Conservation (phyloP, 306 rosid species). For the Pyrus communis region DNA sequence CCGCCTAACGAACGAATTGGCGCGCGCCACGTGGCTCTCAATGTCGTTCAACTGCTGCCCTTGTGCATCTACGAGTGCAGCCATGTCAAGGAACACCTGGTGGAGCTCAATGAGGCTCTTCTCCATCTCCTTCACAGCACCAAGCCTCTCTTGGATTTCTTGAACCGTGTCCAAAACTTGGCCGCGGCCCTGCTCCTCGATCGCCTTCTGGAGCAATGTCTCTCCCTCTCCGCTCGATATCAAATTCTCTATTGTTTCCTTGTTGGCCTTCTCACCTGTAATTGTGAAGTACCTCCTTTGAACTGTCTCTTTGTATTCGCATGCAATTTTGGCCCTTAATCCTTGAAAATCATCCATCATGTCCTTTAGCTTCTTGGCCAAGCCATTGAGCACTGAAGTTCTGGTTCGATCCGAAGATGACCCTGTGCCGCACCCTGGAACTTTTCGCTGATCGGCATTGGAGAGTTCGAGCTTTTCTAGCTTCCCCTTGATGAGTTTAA, state of each 20-base stretch:
- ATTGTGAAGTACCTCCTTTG: constrained; percentile 85
- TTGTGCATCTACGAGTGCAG: constrained; percentile 80
- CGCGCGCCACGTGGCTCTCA: constrained; percentile 77
- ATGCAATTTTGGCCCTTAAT: constrained; percentile 49
- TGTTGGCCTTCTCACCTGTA: constrained; percentile 68
- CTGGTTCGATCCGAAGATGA: constrained; percentile 83
- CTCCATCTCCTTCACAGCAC: constrained; percentile 89
- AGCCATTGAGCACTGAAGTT: constrained; percentile 68
- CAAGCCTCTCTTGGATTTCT: constrained; percentile 88
- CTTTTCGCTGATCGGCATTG: constrained; percentile 39
- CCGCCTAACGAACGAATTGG: constrained; percentile 66
- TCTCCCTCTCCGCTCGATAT: constrained; percentile 89
- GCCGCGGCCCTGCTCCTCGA: constrained; percentile 90
- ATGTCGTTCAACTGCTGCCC: constrained; percentile 82
- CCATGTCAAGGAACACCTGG: constrained; percentile 89
- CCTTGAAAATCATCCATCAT: constrained; percentile 78
- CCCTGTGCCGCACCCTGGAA: constrained; percentile 75
- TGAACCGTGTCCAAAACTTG: constrained; percentile 89
- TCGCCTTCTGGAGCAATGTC: constrained; percentile 71
- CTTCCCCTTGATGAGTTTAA: constrained; percentile 59
- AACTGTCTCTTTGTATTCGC: constrained; percentile 75
- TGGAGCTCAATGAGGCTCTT: constrained; percentile 71
- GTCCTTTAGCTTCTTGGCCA: constrained; percentile 70
- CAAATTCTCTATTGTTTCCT: constrained; percentile 75
- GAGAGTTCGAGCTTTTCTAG: constrained; percentile 67